phyloP scores from a whole-genome alignment of 2,329 filamentous ascomycete genomes.

The Chaetomiaceae sp. region DNA sequence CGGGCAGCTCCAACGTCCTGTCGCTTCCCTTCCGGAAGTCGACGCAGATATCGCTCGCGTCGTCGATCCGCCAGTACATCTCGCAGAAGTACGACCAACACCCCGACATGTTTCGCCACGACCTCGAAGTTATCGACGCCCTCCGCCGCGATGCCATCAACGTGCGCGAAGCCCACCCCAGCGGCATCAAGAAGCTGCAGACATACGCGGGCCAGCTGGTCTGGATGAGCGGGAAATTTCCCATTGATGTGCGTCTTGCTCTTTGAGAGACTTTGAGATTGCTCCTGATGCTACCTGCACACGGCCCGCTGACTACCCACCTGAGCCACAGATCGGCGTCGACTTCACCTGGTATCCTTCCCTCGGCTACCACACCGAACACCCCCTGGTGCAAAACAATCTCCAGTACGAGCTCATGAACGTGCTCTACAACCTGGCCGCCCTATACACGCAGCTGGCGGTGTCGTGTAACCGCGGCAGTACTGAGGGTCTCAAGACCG shows the following conservation, averaged over 20 bases:
- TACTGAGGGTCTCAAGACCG: conserved; percentile 76
- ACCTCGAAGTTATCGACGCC: conserved; percentile 76
- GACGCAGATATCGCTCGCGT: conserved; percentile 68
- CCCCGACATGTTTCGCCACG: conserved; percentile 89
- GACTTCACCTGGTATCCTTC: conserved; percentile 97
- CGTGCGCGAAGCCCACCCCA: conserved; percentile 79
- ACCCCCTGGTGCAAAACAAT: conserved; percentile 61
- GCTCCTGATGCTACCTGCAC: too few relatives aligned
- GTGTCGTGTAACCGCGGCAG: conserved; percentile 70
- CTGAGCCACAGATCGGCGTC: conserved; percentile 67
- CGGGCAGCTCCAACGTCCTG: conserved; percentile 51
- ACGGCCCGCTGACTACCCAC: neutral
- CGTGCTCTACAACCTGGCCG: conserved; percentile 85
- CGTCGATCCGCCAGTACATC: conserved; percentile 89
- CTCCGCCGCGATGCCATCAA: conserved; percentile 82
- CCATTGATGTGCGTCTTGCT: conserved; percentile 94
- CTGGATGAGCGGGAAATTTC: conserved; percentile 93
- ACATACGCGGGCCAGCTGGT: conserved; percentile 87
- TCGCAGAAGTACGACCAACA: conserved; percentile 98
- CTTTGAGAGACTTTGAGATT: too few relatives aligned
- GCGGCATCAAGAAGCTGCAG: conserved; percentile 81
- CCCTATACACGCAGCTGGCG: conserved; percentile 89
- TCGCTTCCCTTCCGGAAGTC: conserved; percentile 85
- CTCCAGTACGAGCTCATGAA: conserved; percentile 83
- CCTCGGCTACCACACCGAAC: conserved; percentile 79